Evolutionary conservation across 148 eudicot species (phyloP).

Genomic region (Chenopodium suecicum): DNA sequence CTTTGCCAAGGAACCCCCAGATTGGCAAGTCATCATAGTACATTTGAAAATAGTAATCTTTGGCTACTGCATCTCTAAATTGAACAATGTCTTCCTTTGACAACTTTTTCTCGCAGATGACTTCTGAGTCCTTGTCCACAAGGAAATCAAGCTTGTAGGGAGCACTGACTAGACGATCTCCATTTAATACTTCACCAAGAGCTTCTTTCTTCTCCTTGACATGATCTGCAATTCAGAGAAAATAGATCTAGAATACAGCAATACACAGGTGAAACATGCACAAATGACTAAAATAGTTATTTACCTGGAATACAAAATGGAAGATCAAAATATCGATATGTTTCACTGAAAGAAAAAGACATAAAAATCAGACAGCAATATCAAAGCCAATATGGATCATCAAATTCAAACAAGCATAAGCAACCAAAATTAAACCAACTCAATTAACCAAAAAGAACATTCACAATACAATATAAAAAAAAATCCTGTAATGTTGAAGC

Average conservation of each 20-base stretch:
- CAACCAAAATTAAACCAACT: slow-evolving; percentile 2
- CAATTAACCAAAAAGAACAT: neutral
- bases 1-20: slow-evolving; percentile 70
- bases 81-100: slow-evolving; percentile 49
- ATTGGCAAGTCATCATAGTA: slow-evolving; percentile 73
- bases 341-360: slow-evolving; percentile 47
- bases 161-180: slow-evolving; percentile 70
- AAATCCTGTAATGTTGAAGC: neutral
- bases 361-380: slow-evolving; percentile 1
- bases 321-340: slow-evolving; percentile 71
- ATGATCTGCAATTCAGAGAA: slow-evolving; percentile 36
- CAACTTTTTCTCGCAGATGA: slow-evolving; percentile 50
- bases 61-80: slow-evolving; percentile 58
- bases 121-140: slow-evolving; percentile 57
- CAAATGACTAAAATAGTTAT: neutral
- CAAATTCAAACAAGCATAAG: neutral
- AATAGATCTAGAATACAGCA: neutral
- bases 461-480: neutral
- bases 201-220: slow-evolving; percentile 71
- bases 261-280: neutral
- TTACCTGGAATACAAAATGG: slow-evolving; percentile 66
- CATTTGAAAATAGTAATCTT: slow-evolving; percentile 74
- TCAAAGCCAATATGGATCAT: neutral
- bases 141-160: slow-evolving; percentile 60
- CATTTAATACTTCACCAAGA: slow-evolving; percentile 75